Conservation (phyloP, 257 asterid genomes). For the Solanum tarijense region DNA sequence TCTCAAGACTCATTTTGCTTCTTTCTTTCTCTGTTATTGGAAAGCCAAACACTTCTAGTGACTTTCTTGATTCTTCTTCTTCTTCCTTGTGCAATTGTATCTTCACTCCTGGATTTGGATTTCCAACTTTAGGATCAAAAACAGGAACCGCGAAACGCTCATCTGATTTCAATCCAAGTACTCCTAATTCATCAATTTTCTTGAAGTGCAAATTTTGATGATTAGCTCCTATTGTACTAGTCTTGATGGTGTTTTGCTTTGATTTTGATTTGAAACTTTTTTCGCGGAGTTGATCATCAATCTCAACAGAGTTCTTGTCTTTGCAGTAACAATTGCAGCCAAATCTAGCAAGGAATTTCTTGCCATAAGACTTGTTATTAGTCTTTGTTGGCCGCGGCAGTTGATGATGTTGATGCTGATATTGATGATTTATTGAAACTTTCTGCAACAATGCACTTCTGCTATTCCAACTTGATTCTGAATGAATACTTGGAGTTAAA, state of each 20-base stretch:
- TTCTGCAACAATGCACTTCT: conserved; percentile 32
- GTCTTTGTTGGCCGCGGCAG: conserved; percentile 10
- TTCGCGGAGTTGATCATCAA: conserved; percentile 9
- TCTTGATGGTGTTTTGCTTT: not conserved
- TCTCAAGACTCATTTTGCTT: conserved; percentile 18
- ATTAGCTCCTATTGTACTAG: not conserved
- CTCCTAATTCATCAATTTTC: conserved; percentile 9
- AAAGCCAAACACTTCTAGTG: conserved; percentile 34
- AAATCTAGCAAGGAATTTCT: conserved; percentile 44
- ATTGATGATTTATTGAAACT: conserved; percentile 12
- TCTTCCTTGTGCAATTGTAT: not conserved
- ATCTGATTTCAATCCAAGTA: not conserved
- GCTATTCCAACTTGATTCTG: conserved; percentile 59
- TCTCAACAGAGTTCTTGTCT: conserved; percentile 40
- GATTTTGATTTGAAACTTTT: conserved; percentile 12
- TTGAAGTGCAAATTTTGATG: conserved; percentile 7
- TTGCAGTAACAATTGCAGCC: conserved; percentile 55
- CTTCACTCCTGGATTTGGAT: not conserved
- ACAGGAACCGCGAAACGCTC: conserved; percentile 16
- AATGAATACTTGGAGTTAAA: conserved; percentile 41
- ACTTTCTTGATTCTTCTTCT: conserved; percentile 19
- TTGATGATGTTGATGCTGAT: conserved; percentile 24
- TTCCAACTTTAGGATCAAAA: conserved; percentile 9
- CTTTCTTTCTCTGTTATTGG: conserved; percentile 12
- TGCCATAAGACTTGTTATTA: conserved; percentile 14